Base-by-base conservation (phyloP, 108 stramenopile species). In the Cyclostephanos tholiformis region DNA sequence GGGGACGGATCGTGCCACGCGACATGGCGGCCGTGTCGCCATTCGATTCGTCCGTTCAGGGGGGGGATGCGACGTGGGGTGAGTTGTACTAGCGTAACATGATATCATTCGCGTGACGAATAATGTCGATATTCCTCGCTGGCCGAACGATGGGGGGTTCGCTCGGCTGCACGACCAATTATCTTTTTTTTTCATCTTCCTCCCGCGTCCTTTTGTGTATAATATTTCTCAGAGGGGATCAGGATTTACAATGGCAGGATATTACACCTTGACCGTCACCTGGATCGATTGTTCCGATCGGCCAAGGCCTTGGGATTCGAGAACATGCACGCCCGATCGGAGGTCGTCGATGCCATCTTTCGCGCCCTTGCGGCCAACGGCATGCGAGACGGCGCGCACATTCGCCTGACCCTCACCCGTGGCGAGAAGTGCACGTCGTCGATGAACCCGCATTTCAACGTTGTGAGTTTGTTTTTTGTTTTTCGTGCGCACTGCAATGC, bases 361-460 rank as follows among this genome's bases (percentile, higher is more conserved):
- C 72, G 75, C n/a, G 96, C 95, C 8, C 72, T 98, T n/a, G 94
- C 93, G 4, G 94, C 95, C 7, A 98, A 98, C 71, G 87, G 89
- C 17, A 98, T 98, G 96, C 60, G 90, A 56, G 92, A 97, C 74
- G 94, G 92, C 39, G 94, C 91, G 3, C 96, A 98, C 67, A 91
- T 95, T 81, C 78, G 97, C 23, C 76, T 98, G 12, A 96, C 97
- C 0, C 69, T 98, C 39, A 95, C 96, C 10, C 85, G 97, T 5
- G 97, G 97, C 5, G 87, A 90, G 64, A 98, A 97, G 79, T 88
- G 81, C 38, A 97, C 96, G 10, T 85, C 82, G 17, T 85, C 86
- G 44, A 95, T 96, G 96, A 95, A 97, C 84, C 97, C 97, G 2
- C 74, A 74, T 9, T 97, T 97, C 74, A 96, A 97, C 76, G 90